phyloP scores from a whole-genome alignment of 768 basidiomycete genomes.

The Boletus edulis region DNA sequence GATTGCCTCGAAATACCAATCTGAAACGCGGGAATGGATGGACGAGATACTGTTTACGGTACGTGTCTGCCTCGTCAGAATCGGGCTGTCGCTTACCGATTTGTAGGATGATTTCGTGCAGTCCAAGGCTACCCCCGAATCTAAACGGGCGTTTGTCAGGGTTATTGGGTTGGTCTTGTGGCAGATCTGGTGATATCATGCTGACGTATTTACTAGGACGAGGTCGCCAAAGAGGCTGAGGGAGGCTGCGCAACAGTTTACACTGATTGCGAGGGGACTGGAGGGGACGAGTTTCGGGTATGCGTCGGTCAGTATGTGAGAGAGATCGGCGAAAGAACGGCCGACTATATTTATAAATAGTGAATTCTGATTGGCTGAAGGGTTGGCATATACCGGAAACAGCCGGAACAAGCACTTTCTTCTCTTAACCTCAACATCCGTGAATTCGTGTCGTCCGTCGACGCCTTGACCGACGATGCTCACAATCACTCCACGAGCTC shows the following conservation, averaged over 20 bases:
- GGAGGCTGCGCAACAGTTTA: conserved; percentile 87
- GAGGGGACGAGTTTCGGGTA: conserved; percentile 87
- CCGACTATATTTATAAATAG: conserved; percentile 16
- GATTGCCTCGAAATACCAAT: conserved; percentile 55
- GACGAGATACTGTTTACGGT: conserved; percentile 68
- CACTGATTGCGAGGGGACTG: conserved; percentile 77
- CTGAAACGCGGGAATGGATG: conserved; percentile 67
- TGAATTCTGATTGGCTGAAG: conserved; percentile 20
- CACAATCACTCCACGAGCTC: conserved; percentile 53
- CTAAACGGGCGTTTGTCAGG: conserved; percentile 77
- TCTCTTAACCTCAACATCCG: too few species aligned
- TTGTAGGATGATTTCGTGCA: conserved; percentile 68
- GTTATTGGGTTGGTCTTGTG: conserved; percentile 50
- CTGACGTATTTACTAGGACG: conserved; percentile 43
- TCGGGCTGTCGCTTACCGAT: neutral
- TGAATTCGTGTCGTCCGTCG: neutral
- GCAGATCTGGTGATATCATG: neutral
- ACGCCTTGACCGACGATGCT: conserved; percentile 54
- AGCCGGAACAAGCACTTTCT: conserved; percentile 16
- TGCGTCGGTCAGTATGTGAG: conserved; percentile 58
- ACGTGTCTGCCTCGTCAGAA: conserved; percentile 9
- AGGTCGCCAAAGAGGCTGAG: conserved; percentile 70
- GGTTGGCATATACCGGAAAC: conserved; percentile 8
- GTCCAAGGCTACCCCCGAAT: conserved; percentile 68
- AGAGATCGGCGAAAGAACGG: conserved; percentile 9